phyloP scores from a whole-genome alignment of 2,329 filamentous ascomycete species.

The Fusarium chlamydosporum region DNA sequence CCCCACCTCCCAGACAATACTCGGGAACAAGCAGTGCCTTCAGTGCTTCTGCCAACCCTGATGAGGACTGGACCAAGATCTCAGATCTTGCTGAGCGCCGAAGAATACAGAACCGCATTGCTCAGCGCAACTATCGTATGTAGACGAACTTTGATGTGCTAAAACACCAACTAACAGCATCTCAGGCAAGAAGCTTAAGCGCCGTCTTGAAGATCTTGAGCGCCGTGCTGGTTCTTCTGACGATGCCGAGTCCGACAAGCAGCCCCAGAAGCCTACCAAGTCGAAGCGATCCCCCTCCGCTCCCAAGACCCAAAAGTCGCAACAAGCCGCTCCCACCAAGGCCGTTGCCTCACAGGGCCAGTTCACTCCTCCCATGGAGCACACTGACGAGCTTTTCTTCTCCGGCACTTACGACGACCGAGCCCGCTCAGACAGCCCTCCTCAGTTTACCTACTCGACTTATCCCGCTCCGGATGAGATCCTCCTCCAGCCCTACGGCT shows the following conservation, averaged over 20 bases:
- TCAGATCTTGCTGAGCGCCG: constrained; percentile 94
- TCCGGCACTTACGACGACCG: constrained; percentile 71
- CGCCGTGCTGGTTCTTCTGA: constrained; percentile 74
- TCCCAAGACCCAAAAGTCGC: constrained; percentile 52
- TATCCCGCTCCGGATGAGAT: constrained; percentile 77
- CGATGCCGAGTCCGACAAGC: constrained; percentile 60
- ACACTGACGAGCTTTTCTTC: constrained; percentile 77
- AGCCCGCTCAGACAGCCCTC: constrained; percentile 78
- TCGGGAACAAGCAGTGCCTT: constrained; percentile 91
- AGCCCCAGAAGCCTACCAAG: constrained; percentile 50
- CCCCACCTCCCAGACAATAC: constrained; percentile 72
- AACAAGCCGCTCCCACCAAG: constrained; percentile 53
- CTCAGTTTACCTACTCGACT: constrained; percentile 75
- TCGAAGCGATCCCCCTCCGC: constrained; percentile 53
- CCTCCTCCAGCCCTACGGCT: constrained; percentile 71
- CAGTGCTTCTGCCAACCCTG: constrained; percentile 92
- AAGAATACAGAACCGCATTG: constrained; percentile 97
- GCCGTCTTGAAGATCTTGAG: constrained; percentile 87
- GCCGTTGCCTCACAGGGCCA: constrained; percentile 64
- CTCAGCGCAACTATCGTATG: constrained; percentile 96
- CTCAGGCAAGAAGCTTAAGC: constrained; percentile 92
- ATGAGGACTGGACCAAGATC: constrained; percentile 99
- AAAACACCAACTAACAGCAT: constrained; percentile 34
- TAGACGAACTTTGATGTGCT: constrained; percentile 42
- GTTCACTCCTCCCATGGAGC: constrained; percentile 73